Base-by-base conservation (phyloP, 345 rosid genomes). In the Dipteronia sinensis region DNA sequence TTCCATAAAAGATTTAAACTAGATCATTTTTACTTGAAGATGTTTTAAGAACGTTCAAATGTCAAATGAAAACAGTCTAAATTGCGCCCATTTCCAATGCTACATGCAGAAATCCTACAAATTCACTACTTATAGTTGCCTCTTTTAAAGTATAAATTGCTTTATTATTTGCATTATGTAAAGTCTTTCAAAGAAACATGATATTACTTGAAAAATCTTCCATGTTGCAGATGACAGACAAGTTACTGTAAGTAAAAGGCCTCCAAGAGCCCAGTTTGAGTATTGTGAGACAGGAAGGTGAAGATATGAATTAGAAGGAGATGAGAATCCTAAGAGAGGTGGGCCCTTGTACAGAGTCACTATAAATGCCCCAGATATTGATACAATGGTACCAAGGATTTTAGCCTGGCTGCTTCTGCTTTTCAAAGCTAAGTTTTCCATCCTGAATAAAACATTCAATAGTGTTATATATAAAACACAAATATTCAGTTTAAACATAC, bases 281-380 rank as follows among this genome's bases (percentile, higher is more conserved):
- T 82, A 63, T 16, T 76, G 76, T 20, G 84, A 4, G 19, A 42
- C 25, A 38, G 82, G 79, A 66, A 49, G 78, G 38, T 72, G 68
- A 27, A 62, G 64, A 44, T 29, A 1, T 0, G 59, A 34, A 31
- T 62, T 38, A 23, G 80, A 9, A 51, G 68, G 31, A 69, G 56
- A 63, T 15, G 76, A 20, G 44, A 9, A 38, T 3, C 65, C n/a
- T 65, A 73, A n/a, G 15, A 84, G 11, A 6, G 67, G 7, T 3
- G 87, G 89, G 68, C 89, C 91, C 55, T 82, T 83, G 73, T 86
- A 86, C 10, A 88, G 83, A 80, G 86, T 83, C 16, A 86, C 88
- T 29, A 85, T 82, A 47, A 82, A 83, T 74, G 86, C 84, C 22
- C 83, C 75, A 6, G 25, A 76, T 72, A 88, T 85, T 40, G 88